Evolutionary conservation across 2,329 filamentous ascomycete genomes (phyloP), one percentile per base, ranked within the genome.

Genomic region (Cercospora brassicicola): DNA sequence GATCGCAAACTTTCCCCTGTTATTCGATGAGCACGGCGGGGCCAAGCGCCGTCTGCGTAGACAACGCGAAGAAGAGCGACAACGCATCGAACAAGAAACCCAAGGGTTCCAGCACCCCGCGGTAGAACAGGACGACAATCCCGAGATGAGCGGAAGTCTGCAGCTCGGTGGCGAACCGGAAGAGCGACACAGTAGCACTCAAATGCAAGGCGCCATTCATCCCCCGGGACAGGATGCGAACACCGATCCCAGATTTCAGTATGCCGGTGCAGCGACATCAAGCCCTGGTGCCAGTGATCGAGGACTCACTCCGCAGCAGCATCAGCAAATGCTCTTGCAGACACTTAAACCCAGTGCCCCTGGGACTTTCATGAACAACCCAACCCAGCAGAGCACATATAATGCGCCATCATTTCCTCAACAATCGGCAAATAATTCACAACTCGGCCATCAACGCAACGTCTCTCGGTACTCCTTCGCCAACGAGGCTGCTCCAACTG

Each of bases 81-180:
- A 82, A 26, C 84, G 84, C 66, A 79, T 82, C 18, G 86, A 90
- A 74, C 81, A 83, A 53, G 85, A 88, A 69, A 81, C 81, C 28
- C 68, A 70, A 59, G 79, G 85, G 26, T 75, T 86, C 20, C 83
- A 84, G 70, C 82, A 84, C 26, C 79, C 82, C 15, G 75, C 79
- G 51, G 79, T 80, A 3, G 84, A 85, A 55, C 84, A 85, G 30
- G 93, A 97, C 71, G 92, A 92, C 66, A 90, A 91, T 66, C 88
- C 89, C 1, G 93, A 95, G 79, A 76, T 76, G 69, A 91, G 91
- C 72, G 92, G 91, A 13, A 98, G 94, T 77, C 84, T 95, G 67
- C 94, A 96, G 67, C 85, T 98, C 18, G 94, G 94, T 66, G 94
- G 94, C 53, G 94, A 98, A 78, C 94, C 94, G 0, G 94, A 98